Conservation (phyloP, 495 filamentous ascomycete genomes). For the Neurospora sp. region DNA sequence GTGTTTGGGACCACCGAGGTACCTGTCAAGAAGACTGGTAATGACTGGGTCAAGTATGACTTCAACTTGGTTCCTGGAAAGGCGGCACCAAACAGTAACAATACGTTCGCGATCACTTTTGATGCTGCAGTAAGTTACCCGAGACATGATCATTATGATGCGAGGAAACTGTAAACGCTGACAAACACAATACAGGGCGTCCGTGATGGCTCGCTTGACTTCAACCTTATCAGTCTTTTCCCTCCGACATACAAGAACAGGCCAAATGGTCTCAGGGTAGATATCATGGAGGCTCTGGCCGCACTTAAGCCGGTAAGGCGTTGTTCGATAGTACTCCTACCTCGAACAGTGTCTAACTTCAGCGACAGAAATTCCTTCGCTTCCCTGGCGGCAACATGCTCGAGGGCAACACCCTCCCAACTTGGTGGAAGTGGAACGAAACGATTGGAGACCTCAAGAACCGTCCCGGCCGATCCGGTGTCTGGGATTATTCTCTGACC, state of each 20-base stretch:
- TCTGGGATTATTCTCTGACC: slow-evolving; percentile 53
- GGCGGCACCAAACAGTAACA: slow-evolving; percentile 48
- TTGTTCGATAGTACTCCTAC: neutral
- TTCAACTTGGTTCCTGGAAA: slow-evolving; percentile 32
- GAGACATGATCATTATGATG: neutral
- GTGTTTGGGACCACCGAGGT: slow-evolving; percentile 34
- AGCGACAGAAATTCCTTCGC: slow-evolving; percentile 39
- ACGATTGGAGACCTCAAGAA: slow-evolving; percentile 55
- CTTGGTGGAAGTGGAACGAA: slow-evolving; percentile 58
- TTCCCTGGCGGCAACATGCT: slow-evolving; percentile 62
- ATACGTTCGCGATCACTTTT: slow-evolving; percentile 54
- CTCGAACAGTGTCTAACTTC: neutral
- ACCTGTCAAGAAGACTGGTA: slow-evolving; percentile 17
- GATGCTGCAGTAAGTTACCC: slow-evolving; percentile 30
- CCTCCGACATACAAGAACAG: slow-evolving; percentile 56
- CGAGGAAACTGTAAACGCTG: neutral
- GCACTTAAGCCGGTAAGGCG: slow-evolving; percentile 35
- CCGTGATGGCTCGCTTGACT: slow-evolving; percentile 41
- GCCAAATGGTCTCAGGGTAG: slow-evolving; percentile 50
- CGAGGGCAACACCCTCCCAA: slow-evolving; percentile 42
- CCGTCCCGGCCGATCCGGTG: slow-evolving; percentile 48
- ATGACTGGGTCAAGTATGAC: slow-evolving; percentile 39
- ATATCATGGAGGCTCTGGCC: slow-evolving; percentile 46
- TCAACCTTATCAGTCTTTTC: slow-evolving; percentile 57
- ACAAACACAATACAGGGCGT: slow-evolving; percentile 18